Conservation (phyloP, 208 protist genomes). For the Leishmania martiniquensis region DNA sequence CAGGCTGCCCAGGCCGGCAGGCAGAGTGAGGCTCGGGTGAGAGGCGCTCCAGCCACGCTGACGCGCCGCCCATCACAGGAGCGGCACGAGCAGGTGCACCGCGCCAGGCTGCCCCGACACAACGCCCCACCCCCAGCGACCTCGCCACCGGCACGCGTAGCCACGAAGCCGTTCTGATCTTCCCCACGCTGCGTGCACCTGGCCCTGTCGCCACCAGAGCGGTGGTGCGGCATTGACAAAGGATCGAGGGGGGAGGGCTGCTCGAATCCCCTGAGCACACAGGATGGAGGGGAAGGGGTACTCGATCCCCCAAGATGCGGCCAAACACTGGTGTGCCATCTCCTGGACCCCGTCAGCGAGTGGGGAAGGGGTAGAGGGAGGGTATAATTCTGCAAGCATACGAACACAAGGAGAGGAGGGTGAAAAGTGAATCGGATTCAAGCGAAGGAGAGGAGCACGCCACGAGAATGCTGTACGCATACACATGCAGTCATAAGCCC, state of each 20-base stretch:
- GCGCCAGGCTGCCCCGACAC: background rate
- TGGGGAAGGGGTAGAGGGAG: too few relatives aligned
- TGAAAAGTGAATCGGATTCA: background rate
- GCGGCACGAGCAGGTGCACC: background rate
- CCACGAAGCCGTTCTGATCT: background rate
- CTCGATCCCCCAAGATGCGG: background rate
- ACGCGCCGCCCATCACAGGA: background rate
- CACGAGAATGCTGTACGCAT: background rate
- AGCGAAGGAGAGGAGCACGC: background rate
- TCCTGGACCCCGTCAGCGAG: too few relatives aligned
- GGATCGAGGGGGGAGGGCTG: background rate
- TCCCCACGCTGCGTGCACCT: background rate
- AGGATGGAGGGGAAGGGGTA: too few relatives aligned
- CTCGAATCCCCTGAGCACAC: too few relatives aligned
- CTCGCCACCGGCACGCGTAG: background rate
- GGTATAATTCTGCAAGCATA: too few relatives aligned
- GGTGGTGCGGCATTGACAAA: background rate
- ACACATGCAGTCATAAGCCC: background rate
- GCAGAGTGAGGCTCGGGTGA: background rate
- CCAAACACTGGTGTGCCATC: too few relatives aligned
- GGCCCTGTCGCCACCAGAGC: background rate
- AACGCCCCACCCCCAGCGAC: background rate
- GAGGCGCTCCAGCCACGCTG: background rate
- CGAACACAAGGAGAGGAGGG: background rate
- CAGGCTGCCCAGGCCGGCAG: background rate